phyloP scores from a whole-genome alignment of 2,329 filamentous ascomycete genomes.

The Talaromyces pinophilus region DNA sequence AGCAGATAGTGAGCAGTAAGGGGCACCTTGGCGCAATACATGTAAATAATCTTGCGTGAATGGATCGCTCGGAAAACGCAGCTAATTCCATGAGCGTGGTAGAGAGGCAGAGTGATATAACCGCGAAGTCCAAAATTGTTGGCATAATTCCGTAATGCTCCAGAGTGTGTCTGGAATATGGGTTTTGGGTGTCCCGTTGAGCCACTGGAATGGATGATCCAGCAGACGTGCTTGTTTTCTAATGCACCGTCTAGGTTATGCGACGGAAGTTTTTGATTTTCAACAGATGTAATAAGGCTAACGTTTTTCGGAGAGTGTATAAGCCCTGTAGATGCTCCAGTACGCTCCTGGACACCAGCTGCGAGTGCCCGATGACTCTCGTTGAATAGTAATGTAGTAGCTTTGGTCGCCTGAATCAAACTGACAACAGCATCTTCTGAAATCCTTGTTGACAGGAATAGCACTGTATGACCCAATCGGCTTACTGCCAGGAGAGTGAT shows the following conservation, averaged over 20 bases:
- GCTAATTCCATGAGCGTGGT: constrained; percentile 11
- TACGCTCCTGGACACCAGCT: background rate
- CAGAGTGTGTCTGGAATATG: constrained; percentile 21
- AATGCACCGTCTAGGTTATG: constrained; percentile 26
- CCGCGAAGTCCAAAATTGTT: constrained; percentile 14
- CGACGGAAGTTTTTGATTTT: constrained; percentile 23
- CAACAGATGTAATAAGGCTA: background rate
- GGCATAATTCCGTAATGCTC: constrained; percentile 7
- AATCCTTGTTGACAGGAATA: constrained; percentile 28
- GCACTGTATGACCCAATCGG: constrained; percentile 30
- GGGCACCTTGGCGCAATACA: constrained; percentile 6
- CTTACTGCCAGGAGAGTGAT: constrained; percentile 29
- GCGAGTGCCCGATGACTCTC: background rate
- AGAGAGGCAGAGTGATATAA: constrained; percentile 14
- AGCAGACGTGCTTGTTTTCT: constrained; percentile 20
- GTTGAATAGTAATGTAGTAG: background rate
- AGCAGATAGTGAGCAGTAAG: constrained; percentile 15
- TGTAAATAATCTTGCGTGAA: constrained; percentile 2
- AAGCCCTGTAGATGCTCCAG: background rate
- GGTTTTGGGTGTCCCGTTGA: constrained; percentile 28
- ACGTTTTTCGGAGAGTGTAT: background rate
- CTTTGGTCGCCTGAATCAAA: background rate
- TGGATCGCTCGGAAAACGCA: constrained; percentile 5
- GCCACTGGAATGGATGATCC: constrained; percentile 28
- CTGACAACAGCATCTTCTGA: background rate